Evolutionary conservation across 768 basidiomycete genomes (phyloP), one percentile per base, ranked within the genome.

Genomic region (Mycena polygramma): DNA sequence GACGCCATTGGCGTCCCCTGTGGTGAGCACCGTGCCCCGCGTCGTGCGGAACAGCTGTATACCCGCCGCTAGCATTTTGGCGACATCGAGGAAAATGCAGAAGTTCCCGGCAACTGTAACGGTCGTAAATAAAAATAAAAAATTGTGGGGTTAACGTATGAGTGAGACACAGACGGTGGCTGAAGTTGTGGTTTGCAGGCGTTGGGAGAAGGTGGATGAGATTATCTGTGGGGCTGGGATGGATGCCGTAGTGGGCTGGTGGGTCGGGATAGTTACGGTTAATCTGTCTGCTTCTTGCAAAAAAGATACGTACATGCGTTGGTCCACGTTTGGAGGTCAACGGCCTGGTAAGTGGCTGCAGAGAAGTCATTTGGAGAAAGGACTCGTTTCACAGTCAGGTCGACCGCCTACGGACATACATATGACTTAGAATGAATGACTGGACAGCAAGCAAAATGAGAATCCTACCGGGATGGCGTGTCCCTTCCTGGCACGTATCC

Each of bases 401-500:
- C 39, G 4, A 73, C 35, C 3, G 52, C n/a, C 66, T 72, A 36
- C 22, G 48, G 11, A 57, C 55, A 57, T 15, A 41, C 36, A 41
- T 14, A n/a, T n/a, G n/a, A n/a, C n/a, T n/a, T n/a, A n/a, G n/a
- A n/a, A 57, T 37, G 19, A 41, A 24, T 7, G 9, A n/a, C 22
- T 6, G 13, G 22, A 57, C 8, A 46, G 19, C 7, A 19, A 26
- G 22, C 19, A 20, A 37, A 26, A 49, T 36, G 19, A 45, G 24
- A 22, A 22, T 26, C 36, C 46, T 30, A 66, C 72, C 55, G 57
- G 52, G 15, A 77, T 80, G 1, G 54, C 61, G 49, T 79, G 78
- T n/a, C 67, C 66, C 22, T 17, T 22, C 41, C 55, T 75, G 8
- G 76, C 74, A 24, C 80, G 74, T 41, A 80, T 77, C 78, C 79